Percentiles rank a stretch among this genome's conserved stretches.
Conservation (phyloP, 805 yeast genomes). For the Jamesozyma piceae region DNA sequence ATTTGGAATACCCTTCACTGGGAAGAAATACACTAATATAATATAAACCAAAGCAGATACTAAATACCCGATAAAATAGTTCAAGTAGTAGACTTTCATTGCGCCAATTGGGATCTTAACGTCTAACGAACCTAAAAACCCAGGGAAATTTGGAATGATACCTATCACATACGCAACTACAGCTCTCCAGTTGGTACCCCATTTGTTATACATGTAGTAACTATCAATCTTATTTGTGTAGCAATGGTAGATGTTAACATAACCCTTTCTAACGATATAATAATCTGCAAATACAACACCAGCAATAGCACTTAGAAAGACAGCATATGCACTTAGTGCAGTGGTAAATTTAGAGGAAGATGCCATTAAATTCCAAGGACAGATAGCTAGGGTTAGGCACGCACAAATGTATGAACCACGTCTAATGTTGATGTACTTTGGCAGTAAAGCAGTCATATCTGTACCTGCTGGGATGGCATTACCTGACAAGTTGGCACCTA, state of each 20-base stretch:
- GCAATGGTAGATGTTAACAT: conserved; percentile 52
- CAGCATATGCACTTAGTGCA: conserved; percentile 71
- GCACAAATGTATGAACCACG: conserved; percentile 80
- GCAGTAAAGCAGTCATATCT: conserved; percentile 58
- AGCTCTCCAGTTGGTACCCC: conserved; percentile 80
- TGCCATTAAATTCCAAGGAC: conserved; percentile 76
- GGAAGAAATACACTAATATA: conserved; percentile 42
- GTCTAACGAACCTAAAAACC: conserved; percentile 77
- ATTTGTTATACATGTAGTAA: conserved; percentile 49
- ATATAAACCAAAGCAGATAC: conserved; percentile 49
- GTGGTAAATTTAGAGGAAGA: conserved; percentile 68
- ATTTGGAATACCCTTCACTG: conserved; percentile 41
- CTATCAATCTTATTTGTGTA: conserved; percentile 41
- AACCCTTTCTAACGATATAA: conserved; percentile 64
- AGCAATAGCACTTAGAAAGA: conserved; percentile 74
- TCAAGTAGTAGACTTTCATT: conserved; percentile 57
- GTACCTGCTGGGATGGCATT: conserved; percentile 66
- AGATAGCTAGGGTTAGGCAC: conserved; percentile 53
- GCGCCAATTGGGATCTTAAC: conserved; percentile 77
- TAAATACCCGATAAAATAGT: conserved; percentile 69
- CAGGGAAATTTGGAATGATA: conserved; percentile 74
- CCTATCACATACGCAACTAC: conserved; percentile 72
- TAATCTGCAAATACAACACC: conserved; percentile 68
- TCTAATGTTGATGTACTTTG: conserved; percentile 59
- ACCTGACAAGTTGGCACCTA: conserved; percentile 70